Evolutionary conservation across 441 rosid genomes (phyloP), one percentile per base, ranked within the genome.

Genomic region (Populus hybrid): DNA sequence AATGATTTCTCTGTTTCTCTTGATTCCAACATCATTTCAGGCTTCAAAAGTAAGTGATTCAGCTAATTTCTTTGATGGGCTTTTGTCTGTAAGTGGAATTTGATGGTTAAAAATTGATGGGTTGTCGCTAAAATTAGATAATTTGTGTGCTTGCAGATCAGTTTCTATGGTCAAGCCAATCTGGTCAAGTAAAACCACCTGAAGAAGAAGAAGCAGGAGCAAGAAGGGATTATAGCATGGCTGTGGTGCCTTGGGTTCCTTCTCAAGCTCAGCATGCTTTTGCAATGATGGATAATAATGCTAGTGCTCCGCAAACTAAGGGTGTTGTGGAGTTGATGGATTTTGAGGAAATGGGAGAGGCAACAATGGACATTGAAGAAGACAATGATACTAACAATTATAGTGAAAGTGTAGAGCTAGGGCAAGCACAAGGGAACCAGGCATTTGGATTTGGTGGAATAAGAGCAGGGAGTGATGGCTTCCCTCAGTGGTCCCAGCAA

Each of bases 301-400:
- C n/a, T 16, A 79, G 66, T 56, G 28, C 53, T 24, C 36, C 72
- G 2, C 65, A 80, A 31, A 42, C 63, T 16, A 77, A 78, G 71
- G 56, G 56, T 45, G 79, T 69, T 35, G 74, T 79, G 33, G 90
- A 82, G 68, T 74, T 73, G 24, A 84, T 84, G 88, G 93, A 89
- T 75, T 83, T 81, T 4, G 95, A 91, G 64, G 88, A 83, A 79
- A 64, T 69, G 72, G 91, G 82, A 38, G 88, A 81, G 56, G 85
- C 78, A 31, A 38, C 80, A n/a, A 92, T 93, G 97, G 97, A 93
- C 5, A 80, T 89, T 16, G 96, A 93, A 84, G 90, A 82, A 4
- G 23, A 26, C 28, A 69, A 7, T 21, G 40, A 14, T 33, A 67
- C 24, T 36, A 68, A 20, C 50, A 71, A 23, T 61, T 9, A 9